phyloP scores from a whole-genome alignment of 371 early-diverging fungal genomes.

The Apophysomyces trapeziformis region DNA sequence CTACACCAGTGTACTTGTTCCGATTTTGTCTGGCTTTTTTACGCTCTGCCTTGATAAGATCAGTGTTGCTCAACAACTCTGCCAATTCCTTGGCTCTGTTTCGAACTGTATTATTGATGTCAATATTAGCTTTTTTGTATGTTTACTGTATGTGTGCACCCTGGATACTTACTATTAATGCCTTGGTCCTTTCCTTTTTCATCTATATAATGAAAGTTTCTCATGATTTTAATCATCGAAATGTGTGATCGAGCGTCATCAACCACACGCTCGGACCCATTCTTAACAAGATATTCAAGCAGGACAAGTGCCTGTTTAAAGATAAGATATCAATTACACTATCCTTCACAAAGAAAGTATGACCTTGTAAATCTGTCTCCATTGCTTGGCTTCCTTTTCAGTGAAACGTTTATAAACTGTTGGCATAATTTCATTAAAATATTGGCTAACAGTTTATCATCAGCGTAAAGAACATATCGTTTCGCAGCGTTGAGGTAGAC shows the following conservation, averaged over 20 bases:
- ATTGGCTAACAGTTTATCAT: constrained; percentile 58
- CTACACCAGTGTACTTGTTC: constrained; percentile 84
- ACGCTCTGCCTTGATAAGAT: constrained; percentile 82
- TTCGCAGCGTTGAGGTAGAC: constrained; percentile 9
- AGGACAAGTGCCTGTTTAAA: constrained; percentile 78
- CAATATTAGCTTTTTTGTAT: background rate
- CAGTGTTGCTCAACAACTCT: constrained; percentile 77
- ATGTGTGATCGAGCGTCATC: constrained; percentile 84
- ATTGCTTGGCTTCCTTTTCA: constrained; percentile 82
- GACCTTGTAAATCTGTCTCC: constrained; percentile 96
- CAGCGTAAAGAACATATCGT: background rate
- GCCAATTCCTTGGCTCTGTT: constrained; percentile 90
- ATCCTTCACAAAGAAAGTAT: background rate
- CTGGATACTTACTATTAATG: constrained; percentile 74
- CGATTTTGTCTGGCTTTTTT: constrained; percentile 87
- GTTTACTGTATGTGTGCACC: background rate
- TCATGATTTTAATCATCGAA: constrained; percentile 84
- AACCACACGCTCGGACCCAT: constrained; percentile 92
- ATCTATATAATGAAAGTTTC: constrained; percentile 84
- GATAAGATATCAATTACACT: background rate
- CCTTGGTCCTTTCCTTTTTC: constrained; percentile 97
- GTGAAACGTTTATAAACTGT: constrained; percentile 85
- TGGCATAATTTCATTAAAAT: constrained; percentile 94
- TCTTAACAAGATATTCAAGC: constrained; percentile 92
- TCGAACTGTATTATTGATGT: constrained; percentile 61